phyloP scores from a whole-genome alignment of 805 yeast species.

The Brettanomyces anomalus region DNA sequence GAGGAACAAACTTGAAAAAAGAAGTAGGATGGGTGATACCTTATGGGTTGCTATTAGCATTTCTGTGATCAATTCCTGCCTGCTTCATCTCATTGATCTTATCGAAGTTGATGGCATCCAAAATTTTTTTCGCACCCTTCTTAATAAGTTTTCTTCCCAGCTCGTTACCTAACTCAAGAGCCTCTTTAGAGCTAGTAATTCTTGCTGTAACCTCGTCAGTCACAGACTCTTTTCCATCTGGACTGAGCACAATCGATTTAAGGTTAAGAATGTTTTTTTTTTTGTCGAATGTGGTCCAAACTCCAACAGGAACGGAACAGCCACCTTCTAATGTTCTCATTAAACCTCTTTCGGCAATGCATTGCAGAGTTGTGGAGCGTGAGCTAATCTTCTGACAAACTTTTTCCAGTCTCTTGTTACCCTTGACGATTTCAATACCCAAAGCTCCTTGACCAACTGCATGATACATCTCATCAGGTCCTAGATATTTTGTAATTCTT shows the following conservation, averaged over 20 bases:
- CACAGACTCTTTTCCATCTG: constrained; percentile 69
- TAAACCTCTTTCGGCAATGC: constrained; percentile 81
- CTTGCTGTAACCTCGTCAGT: constrained; percentile 38
- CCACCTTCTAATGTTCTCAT: constrained; percentile 93
- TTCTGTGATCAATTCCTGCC: constrained; percentile 21
- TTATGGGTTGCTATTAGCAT: neutral
- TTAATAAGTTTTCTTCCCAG: constrained; percentile 60
- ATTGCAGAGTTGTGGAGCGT: constrained; percentile 56
- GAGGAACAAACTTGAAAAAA: neutral
- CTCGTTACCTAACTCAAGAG: constrained; percentile 58
- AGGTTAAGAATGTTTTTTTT: constrained; percentile 37
- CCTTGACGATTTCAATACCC: constrained; percentile 79
- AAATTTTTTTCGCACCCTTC: constrained; percentile 75
- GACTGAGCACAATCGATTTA: constrained; percentile 70
- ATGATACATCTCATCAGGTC: constrained; percentile 76
- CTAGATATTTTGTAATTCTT: constrained; percentile 66
- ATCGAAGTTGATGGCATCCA: constrained; percentile 71
- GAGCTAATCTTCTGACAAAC: constrained; percentile 62
- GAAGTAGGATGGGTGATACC: neutral
- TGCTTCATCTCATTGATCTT: constrained; percentile 40
- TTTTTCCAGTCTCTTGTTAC: constrained; percentile 48
- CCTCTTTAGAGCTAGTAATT: constrained; percentile 42
- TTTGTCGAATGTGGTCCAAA: constrained; percentile 43
- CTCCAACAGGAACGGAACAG: constrained; percentile 96
- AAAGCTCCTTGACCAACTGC: constrained; percentile 99